Base-by-base conservation (phyloP, 148 eudicot genomes). In the Amaranthus cruentus region DNA sequence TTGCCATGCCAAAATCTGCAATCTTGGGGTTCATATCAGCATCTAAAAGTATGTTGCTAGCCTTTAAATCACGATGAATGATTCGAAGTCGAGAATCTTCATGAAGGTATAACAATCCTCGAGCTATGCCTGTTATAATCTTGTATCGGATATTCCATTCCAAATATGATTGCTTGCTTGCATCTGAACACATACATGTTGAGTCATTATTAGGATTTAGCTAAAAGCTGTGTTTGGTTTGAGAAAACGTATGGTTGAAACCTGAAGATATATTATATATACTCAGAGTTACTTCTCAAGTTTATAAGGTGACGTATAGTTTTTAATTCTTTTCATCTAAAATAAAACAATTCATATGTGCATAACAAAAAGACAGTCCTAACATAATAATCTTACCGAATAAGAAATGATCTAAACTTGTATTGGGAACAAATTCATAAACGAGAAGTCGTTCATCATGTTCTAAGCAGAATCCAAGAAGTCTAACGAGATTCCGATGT, bases 401-500 rank as follows among this genome's bases (percentile, higher is more conserved):
- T n/a, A 86, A 42, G 69, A 85, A 84, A 8, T 56, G 73, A 69
- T 88, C 87, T 0, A 88, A 81, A 62, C 90, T 88, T 10, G 70
- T 51, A 43, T 87, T 89, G 9, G 75, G 77, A 21, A 83, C 72
- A 14, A 80, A 85, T 71, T 87, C 90, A 44, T 87, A 89, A 7
- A 89, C 69, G 12, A 87, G 83, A 21, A 89, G 76, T 48, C 72
- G 83, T 80, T 83, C 87, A 4, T 63, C 76, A 73, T 81, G 75
- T 52, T 73, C 72, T 7, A 83, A 42, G 66, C 76, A 81, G 50
- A 83, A 87, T 28, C 88, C 88, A 7, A 85, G 62, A 3, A 85
- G 77, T 62, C 74, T 75, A 14, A 87, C 85, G 47, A 87, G 62
- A 76, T 85, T 87, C 62, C 73, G 77, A 15, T 87, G 90, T 47